Conservation (phyloP, 2,329 filamentous ascomycete genomes). For the Saccharata proteae region DNA sequence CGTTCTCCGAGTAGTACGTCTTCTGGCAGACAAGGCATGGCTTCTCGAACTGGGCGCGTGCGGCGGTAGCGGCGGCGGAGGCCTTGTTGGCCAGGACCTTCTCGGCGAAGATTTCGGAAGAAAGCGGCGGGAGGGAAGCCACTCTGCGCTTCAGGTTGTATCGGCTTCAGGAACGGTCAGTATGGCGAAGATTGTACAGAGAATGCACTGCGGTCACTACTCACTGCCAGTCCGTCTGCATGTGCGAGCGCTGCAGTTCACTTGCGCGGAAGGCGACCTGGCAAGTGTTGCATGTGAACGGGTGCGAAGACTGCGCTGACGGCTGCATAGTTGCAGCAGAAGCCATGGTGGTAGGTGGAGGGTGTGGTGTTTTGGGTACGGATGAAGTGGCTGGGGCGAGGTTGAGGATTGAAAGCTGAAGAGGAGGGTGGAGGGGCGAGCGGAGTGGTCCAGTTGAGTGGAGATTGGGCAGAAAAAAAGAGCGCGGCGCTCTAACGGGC, state of each 20-base stretch:
- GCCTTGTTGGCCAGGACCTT: conserved; percentile 90
- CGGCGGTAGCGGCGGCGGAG: conserved; percentile 68
- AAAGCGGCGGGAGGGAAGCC: conserved; percentile 77
- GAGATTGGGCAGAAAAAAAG: conserved; percentile 5
- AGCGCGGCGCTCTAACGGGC: no score
- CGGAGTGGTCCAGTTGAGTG: conserved; percentile 4
- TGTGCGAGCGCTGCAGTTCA: conserved; percentile 86
- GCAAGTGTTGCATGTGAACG: conserved; percentile 97
- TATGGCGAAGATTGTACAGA: not conserved
- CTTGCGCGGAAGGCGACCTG: conserved; percentile 92
- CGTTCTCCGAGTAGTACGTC: conserved; percentile 93
- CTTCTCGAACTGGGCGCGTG: conserved; percentile 80
- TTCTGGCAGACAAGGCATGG: conserved; percentile 73
- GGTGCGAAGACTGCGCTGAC: conserved; percentile 44
- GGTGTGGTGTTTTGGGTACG: no score
- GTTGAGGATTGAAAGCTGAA: conserved; percentile 7
- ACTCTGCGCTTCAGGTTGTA: conserved; percentile 96
- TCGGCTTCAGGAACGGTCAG: conserved; percentile 42
- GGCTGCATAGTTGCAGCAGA: conserved; percentile 21
- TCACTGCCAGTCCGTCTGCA: conserved; percentile 98
- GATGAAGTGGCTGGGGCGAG: conserved; percentile 1
- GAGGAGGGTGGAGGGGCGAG: conserved; percentile 4
- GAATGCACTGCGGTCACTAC: conserved; percentile 27
- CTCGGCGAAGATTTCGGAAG: conserved; percentile 86
- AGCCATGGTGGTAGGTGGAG: conserved; percentile 18